Conservation (phyloP, 2,329 filamentous ascomycete species). For the Aspergillus clavatus region DNA sequence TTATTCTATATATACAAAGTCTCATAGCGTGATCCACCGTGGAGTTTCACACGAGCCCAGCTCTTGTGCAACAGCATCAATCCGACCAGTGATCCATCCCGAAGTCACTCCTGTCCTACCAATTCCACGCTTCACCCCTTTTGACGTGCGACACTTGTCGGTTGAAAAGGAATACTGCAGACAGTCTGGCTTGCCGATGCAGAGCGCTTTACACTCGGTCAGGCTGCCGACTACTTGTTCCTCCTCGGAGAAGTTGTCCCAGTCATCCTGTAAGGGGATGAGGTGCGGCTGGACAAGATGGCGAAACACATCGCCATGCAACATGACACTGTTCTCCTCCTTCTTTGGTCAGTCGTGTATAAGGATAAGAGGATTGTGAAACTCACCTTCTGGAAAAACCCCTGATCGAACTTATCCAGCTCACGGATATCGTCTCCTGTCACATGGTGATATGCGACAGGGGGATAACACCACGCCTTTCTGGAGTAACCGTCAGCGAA, state of each 20-base stretch:
- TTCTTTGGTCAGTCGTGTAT: not conserved
- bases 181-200: slow-evolving; percentile 1
- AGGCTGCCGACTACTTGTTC: not conserved
- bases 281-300: slow-evolving; percentile 14
- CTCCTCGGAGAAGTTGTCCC: slow-evolving; percentile 21
- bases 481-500: slow-evolving; percentile 33
- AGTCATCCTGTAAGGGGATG: slow-evolving; percentile 14
- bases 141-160: slow-evolving; percentile 5
- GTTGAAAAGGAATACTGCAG: slow-evolving; percentile 5
- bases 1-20: not conserved
- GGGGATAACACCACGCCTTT: slow-evolving; percentile 46
- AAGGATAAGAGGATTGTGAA: slow-evolving; percentile 15
- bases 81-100: slow-evolving; percentile 5
- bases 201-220: slow-evolving; percentile 4
- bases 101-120: slow-evolving; percentile 2
- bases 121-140: not conserved
- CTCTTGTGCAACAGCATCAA: not conserved
- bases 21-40: not conserved
- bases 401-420: slow-evolving; percentile 42
- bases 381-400: slow-evolving; percentile 55
- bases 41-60: not conserved
- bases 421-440: slow-evolving; percentile 36
- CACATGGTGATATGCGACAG: slow-evolving; percentile 48
- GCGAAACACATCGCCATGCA: slow-evolving; percentile 27
- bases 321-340: slow-evolving; percentile 16